phyloP scores from a whole-genome alignment of 2,329 filamentous ascomycete species.

The Ophiostoma populinum region DNA sequence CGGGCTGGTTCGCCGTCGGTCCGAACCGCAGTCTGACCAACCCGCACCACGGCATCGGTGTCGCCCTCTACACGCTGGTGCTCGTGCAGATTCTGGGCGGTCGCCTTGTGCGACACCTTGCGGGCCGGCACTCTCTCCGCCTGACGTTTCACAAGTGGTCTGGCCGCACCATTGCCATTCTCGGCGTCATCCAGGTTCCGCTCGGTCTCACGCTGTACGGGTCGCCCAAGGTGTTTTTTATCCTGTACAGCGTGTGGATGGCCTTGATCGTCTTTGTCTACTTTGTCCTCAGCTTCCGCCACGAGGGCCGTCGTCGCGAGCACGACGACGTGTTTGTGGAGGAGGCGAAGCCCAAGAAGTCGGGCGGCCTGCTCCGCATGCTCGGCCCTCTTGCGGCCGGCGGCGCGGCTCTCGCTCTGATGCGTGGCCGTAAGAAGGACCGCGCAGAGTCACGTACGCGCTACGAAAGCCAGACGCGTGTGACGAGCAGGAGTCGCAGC shows the following conservation, averaged over 20 bases:
- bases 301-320: slow-evolving; percentile 30
- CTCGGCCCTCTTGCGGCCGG: slow-evolving; percentile 35
- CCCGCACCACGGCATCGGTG: slow-evolving; percentile 69
- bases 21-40: slow-evolving; percentile 56
- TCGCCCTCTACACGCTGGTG: slow-evolving; percentile 60
- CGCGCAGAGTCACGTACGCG: slow-evolving; percentile 17
- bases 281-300: slow-evolving; percentile 60
- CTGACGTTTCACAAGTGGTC: slow-evolving; percentile 73
- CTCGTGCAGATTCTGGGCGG: slow-evolving; percentile 56
- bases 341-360: slow-evolving; percentile 22
- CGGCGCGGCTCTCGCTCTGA: slow-evolving; percentile 29
- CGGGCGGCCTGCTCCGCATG: slow-evolving; percentile 24
- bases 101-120: slow-evolving; percentile 38
- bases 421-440: slow-evolving; percentile 24
- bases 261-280: slow-evolving; percentile 55
- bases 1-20: slow-evolving; percentile 67
- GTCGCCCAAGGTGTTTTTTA: slow-evolving; percentile 68
- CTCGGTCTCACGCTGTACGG: slow-evolving; percentile 85
- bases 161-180: slow-evolving; percentile 57
- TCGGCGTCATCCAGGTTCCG: slow-evolving; percentile 76
- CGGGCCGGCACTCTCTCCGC: slow-evolving; percentile 30
- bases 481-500: slow-evolving; percentile 18
- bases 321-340: slow-evolving; percentile 35
- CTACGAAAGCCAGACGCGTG: slow-evolving; percentile 17
- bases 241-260: slow-evolving; percentile 70